A percentile compares a stretch with the other conserved stretches of the same genome.
Conservation (phyloP, 352 stramenopile species). For the Pythium periplocum region DNA sequence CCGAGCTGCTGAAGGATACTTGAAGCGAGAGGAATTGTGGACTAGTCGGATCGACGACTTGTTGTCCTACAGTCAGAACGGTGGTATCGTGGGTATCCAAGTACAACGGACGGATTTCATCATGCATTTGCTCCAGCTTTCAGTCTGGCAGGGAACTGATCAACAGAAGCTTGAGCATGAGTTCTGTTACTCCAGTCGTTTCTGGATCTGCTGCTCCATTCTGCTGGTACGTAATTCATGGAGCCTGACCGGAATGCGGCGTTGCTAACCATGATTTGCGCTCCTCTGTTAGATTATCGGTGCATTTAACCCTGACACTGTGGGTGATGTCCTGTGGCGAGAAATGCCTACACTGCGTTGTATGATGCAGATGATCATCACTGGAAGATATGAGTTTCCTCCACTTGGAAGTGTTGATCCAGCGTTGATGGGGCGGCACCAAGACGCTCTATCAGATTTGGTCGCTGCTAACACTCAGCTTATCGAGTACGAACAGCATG, state of each 20-base stretch:
- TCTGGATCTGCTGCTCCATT: conserved; percentile 83
- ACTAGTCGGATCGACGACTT: conserved; percentile 47
- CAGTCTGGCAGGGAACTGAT: conserved; percentile 28
- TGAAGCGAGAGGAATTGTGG: conserved; percentile 73
- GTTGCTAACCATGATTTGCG: background rate
- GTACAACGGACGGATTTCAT: conserved; percentile 56
- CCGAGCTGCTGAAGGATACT: conserved; percentile 69
- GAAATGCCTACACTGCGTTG: conserved; percentile 66
- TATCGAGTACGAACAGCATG: conserved; percentile 64
- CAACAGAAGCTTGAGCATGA: conserved; percentile 61
- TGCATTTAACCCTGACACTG: conserved; percentile 68
- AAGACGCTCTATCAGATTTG: conserved; percentile 42
- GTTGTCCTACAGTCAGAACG: conserved; percentile 39
- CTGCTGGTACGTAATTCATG: conserved; percentile 43
- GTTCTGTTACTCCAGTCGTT: conserved; percentile 74
- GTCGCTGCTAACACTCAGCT: conserved; percentile 57
- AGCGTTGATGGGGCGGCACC: conserved; percentile 57
- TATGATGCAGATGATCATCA: conserved; percentile 87
- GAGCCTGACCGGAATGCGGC: background rate
- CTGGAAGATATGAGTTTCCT: conserved; percentile 65
- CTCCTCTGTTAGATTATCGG: conserved; percentile 30
- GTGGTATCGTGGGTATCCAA: conserved; percentile 66
- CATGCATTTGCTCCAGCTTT: conserved; percentile 49
- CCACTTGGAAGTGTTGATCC: conserved; percentile 49
- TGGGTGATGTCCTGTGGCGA: conserved; percentile 72